Evolutionary conservation across 257 asterid genomes (phyloP).

Genomic region (Fraxinus excelsior): DNA sequence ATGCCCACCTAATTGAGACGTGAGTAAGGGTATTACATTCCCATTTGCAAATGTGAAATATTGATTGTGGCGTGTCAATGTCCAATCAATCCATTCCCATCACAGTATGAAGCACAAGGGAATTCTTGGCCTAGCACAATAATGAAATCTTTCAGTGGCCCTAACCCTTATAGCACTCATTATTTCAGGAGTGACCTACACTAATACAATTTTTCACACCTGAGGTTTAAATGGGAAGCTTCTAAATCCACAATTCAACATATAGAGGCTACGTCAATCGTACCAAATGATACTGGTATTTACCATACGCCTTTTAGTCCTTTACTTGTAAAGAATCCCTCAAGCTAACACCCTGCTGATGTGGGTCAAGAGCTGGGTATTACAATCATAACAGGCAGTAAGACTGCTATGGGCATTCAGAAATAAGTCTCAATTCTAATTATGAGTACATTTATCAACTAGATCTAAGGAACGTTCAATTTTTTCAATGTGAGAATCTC

Average conservation of each 20-base stretch:
- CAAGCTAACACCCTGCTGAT: neutral
- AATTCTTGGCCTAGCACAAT: neutral
- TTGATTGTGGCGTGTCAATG: neutral
- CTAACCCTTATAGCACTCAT: neutral
- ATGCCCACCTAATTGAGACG: neutral
- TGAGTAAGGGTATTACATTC: neutral
- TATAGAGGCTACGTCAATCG: neutral
- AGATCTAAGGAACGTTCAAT: neutral
- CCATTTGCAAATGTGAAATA: neutral
- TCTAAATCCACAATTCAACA: neutral
- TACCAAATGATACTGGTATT: neutral
- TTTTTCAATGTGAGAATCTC: too few species aligned
- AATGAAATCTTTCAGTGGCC: neutral
- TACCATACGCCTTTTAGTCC: neutral
- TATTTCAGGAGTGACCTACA: neutral
- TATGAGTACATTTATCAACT: neutral
- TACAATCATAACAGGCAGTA: neutral
- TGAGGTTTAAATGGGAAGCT: neutral
- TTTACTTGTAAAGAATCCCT: neutral
- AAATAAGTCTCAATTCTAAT: neutral
- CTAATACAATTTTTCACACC: too few species aligned
- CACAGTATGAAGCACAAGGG: neutral
- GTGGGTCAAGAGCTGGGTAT: neutral
- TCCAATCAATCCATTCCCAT: neutral
- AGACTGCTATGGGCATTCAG: neutral